Evolutionary conservation across 2,329 filamentous ascomycete species (phyloP).

Genomic region (Stachybotrys elegans): DNA sequence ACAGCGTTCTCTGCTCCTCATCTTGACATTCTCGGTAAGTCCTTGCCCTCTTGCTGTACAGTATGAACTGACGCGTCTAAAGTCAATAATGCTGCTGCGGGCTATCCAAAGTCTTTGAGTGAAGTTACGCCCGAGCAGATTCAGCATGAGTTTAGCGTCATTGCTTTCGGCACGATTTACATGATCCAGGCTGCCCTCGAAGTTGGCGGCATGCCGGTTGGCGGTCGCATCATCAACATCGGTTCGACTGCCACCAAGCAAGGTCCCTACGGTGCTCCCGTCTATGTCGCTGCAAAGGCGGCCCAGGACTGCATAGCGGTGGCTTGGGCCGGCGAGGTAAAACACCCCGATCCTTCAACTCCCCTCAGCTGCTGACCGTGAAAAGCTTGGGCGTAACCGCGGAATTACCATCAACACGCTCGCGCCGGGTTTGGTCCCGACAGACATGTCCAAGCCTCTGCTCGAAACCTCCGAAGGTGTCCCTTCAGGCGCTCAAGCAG

Average conservation of each 20-base stretch:
- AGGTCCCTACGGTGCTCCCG: not conserved
- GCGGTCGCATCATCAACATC: constrained; percentile 30
- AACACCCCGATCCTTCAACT: not conserved
- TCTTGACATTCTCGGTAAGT: constrained; percentile 32
- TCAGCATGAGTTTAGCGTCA: constrained; percentile 21
- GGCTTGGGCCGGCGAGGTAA: constrained; percentile 22
- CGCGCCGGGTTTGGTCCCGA: constrained; percentile 28
- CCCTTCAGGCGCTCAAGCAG: constrained; percentile 8
- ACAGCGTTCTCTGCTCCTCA: constrained; percentile 21
- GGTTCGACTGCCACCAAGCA: constrained; percentile 22
- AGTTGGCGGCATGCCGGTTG: constrained; percentile 21
- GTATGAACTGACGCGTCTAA: not conserved
- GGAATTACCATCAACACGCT: constrained; percentile 36
- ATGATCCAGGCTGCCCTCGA: constrained; percentile 23
- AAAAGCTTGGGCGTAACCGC: constrained; percentile 21
- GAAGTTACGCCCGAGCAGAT: constrained; percentile 19
- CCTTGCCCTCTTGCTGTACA: not conserved
- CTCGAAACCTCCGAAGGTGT: constrained; percentile 7
- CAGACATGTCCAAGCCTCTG: constrained; percentile 18
- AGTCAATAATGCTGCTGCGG: constrained; percentile 29
- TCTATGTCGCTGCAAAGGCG: constrained; percentile 26
- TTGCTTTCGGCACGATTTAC: constrained; percentile 25
- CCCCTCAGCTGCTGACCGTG: not conserved
- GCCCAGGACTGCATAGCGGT: constrained; percentile 24
- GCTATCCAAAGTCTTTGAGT: constrained; percentile 9